Conservation (phyloP, 192 early-diverging fungal genomes). For the Entophlyctis luteolus region DNA sequence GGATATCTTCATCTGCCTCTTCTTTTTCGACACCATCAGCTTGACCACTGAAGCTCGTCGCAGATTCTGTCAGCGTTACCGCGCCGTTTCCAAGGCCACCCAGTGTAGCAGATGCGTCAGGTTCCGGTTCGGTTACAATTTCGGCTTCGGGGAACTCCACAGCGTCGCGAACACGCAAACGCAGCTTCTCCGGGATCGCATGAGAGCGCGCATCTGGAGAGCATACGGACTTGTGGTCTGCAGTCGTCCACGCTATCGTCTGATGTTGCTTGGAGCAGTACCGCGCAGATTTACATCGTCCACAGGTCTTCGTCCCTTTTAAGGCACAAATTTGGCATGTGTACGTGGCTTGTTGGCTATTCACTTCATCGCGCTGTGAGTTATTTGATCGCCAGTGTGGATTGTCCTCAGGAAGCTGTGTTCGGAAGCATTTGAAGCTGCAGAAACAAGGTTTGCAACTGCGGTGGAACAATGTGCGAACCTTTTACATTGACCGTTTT, state of each 20-base stretch:
- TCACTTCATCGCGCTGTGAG: too few species aligned
- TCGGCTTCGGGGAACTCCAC: constrained; percentile 46
- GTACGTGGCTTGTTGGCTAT: not conserved
- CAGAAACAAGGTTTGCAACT: not conserved
- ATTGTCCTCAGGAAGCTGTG: constrained; percentile 72
- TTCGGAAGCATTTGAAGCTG: constrained; percentile 80
- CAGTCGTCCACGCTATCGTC: constrained; percentile 73
- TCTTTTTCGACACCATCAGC: constrained; percentile 29
- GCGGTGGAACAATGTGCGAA: not conserved
- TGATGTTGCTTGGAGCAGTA: constrained; percentile 91
- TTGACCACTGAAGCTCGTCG: too few species aligned
- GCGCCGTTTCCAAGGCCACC: constrained; percentile 31
- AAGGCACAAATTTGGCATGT: constrained; percentile 39
- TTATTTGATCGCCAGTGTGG: constrained; percentile 45
- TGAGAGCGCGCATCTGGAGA: constrained; percentile 3
- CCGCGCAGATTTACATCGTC: constrained; percentile 60
- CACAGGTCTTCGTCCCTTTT: constrained; percentile 62
- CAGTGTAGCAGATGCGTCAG: constrained; percentile 11
- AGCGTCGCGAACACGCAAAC: not conserved
- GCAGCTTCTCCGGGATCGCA: not conserved
- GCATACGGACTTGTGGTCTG: constrained; percentile 55
- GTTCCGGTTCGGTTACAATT: constrained; percentile 54
- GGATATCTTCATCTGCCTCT: constrained; percentile 40
- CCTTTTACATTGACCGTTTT: constrained; percentile 74
- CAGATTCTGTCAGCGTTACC: not conserved